phyloP scores from a whole-genome alignment of 2,329 filamentous ascomycete species.

The Diaporthe aspalathi region DNA sequence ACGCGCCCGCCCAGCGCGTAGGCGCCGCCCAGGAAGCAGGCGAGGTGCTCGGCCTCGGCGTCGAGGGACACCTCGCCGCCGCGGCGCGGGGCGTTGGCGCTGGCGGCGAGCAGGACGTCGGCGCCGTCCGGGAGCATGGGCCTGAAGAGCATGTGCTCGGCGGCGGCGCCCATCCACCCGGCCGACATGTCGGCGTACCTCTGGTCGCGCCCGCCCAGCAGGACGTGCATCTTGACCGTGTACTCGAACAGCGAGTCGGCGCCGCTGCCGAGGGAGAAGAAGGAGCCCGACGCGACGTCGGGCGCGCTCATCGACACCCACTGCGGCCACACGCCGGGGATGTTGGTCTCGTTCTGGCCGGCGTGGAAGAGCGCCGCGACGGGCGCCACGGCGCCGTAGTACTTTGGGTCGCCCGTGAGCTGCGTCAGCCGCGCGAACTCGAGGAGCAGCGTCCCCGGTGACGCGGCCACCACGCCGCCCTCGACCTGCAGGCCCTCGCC shows the following conservation, averaged over 20 bases:
- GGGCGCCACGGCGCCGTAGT: constrained; percentile 76
- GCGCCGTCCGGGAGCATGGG: constrained; percentile 69
- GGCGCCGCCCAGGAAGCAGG: constrained; percentile 78
- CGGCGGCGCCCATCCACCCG: constrained; percentile 68
- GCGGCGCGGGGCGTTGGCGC: constrained; percentile 42
- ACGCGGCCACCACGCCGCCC: constrained; percentile 55
- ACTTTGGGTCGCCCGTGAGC: constrained; percentile 77
- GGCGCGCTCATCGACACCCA: constrained; percentile 68
- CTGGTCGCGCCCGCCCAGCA: constrained; percentile 69
- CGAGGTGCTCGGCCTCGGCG: constrained; percentile 65
- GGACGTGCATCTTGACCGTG: constrained; percentile 58
- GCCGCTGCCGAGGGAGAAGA: constrained; percentile 51
- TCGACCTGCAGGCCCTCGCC: constrained; percentile 51
- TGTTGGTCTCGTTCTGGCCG: constrained; percentile 71
- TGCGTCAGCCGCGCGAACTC: constrained; percentile 81
- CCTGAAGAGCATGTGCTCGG: constrained; percentile 71
- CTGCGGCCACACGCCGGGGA: constrained; percentile 81
- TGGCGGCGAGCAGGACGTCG: constrained; percentile 71
- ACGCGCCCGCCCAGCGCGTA: constrained; percentile 75
- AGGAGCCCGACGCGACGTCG: constrained; percentile 50
- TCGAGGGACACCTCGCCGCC: constrained; percentile 48
- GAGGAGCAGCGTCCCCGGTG: constrained; percentile 73
- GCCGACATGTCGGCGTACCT: constrained; percentile 73
- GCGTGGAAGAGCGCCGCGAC: constrained; percentile 75
- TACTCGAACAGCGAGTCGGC: constrained; percentile 62